phyloP scores from a whole-genome alignment of 257 asterid genomes.

The Nicotiana tabacum region DNA sequence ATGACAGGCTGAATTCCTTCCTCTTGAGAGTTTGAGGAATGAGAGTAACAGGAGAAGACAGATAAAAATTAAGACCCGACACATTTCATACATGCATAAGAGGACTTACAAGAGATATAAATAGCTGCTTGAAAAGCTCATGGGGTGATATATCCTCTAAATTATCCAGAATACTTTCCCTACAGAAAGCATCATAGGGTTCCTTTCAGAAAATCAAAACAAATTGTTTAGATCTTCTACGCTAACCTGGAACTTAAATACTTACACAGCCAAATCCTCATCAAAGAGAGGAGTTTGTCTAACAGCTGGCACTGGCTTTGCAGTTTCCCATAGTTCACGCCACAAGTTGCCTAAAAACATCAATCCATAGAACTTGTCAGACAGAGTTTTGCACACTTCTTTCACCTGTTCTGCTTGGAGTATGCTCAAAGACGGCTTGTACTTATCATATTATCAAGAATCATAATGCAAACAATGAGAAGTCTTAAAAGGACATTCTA shows the following conservation, averaged over 20 bases:
- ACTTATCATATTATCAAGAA: not conserved
- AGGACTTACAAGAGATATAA: constrained; percentile 70
- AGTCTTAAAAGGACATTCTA: not conserved
- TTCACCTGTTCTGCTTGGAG: not conserved
- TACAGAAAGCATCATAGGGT: constrained; percentile 25
- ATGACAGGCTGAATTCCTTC: not conserved
- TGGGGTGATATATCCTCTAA: constrained; percentile 66
- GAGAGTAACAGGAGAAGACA: not conserved
- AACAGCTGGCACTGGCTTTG: constrained; percentile 91
- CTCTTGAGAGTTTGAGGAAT: not conserved
- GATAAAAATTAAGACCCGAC: not conserved
- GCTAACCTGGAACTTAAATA: constrained; percentile 11
- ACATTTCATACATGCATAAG: constrained; percentile 1
- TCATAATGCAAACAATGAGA: not conserved
- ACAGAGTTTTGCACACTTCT: not conserved
- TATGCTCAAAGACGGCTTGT: not conserved
- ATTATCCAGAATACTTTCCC: constrained; percentile 79
- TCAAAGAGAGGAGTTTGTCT: constrained; percentile 90
- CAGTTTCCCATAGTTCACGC: constrained; percentile 98
- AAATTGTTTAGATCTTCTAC: not conserved
- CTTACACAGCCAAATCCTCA: constrained; percentile 98
- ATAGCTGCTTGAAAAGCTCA: constrained; percentile 86
- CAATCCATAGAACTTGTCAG: constrained; percentile 7
- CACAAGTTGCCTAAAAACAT: constrained; percentile 78
- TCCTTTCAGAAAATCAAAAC: constrained; percentile 1